Evolutionary conservation across 2,329 filamentous ascomycete species (phyloP).

Genomic region (Rutstroemia sp.): DNA sequence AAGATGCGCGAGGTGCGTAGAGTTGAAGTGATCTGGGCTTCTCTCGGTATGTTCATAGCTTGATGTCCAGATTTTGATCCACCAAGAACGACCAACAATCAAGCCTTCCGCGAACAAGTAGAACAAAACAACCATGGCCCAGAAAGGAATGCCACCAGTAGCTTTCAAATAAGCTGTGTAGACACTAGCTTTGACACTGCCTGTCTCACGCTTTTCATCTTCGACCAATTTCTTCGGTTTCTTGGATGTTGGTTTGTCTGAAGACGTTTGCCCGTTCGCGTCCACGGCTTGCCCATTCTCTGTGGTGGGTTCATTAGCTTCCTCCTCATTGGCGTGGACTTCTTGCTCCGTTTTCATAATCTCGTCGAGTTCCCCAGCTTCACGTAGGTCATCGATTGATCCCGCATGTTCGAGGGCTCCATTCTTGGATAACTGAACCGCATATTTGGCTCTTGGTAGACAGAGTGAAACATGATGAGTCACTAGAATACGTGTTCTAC

Average conservation of each 20-base stretch:
- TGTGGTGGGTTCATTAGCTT: slow-evolving; percentile 40
- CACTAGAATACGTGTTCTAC: slow-evolving; percentile 66
- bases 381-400: slow-evolving; percentile 50
- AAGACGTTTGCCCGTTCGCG: slow-evolving; percentile 13
- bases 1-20: not conserved
- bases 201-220: slow-evolving; percentile 62
- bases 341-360: slow-evolving; percentile 48
- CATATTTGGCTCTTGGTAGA: slow-evolving; percentile 61
- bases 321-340: slow-evolving; percentile 37
- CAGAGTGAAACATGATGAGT: slow-evolving; percentile 71
- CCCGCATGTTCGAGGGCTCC: slow-evolving; percentile 52
- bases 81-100: slow-evolving; percentile 45
- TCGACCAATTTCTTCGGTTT: slow-evolving; percentile 59
- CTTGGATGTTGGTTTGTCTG: slow-evolving; percentile 28
- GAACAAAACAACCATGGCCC: slow-evolving; percentile 44
- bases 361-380: slow-evolving; percentile 46
- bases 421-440: slow-evolving; percentile 64
- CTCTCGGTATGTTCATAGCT: slow-evolving; percentile 28
- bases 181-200: slow-evolving; percentile 58
- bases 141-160: slow-evolving; percentile 56
- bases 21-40: slow-evolving; percentile 4
- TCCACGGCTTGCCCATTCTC: slow-evolving; percentile 35
- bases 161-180: slow-evolving; percentile 59
- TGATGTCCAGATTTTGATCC: slow-evolving; percentile 55
- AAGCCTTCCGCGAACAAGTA: slow-evolving; percentile 35